phyloP scores from a whole-genome alignment of 495 filamentous ascomycete genomes.

The Bryoglossum gracile region DNA sequence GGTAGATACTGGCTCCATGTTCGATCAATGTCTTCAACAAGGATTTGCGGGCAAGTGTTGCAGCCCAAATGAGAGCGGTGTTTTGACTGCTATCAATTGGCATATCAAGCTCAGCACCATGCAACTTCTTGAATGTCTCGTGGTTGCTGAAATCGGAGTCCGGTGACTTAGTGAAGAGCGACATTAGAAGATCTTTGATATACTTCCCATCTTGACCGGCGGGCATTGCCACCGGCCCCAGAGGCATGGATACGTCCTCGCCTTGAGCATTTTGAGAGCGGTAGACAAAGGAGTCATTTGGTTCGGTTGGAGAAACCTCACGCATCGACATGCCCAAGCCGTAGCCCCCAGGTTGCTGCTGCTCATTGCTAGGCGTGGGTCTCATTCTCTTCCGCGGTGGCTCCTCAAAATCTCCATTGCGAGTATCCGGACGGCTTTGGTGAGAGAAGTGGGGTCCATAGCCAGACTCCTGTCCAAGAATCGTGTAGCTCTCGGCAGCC shows the following conservation, averaged over 20 bases:
- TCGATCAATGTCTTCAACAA: constrained; percentile 72
- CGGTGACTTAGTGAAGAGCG: constrained; percentile 72
- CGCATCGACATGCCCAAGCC: constrained; percentile 48
- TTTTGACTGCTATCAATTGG: constrained; percentile 82
- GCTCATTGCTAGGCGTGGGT: constrained; percentile 42
- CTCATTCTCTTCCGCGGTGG: constrained; percentile 80
- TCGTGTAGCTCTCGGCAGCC: constrained; percentile 56
- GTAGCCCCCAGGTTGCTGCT: constrained; percentile 24
- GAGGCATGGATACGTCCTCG: constrained; percentile 46
- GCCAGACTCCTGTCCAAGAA: constrained; percentile 47
- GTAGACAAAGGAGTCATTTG: constrained; percentile 77
- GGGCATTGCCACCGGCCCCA: constrained; percentile 64
- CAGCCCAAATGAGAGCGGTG: constrained; percentile 95
- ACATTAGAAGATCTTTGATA: constrained; percentile 76
- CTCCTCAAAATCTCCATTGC: constrained; percentile 26
- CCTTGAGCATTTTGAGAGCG: constrained; percentile 48
- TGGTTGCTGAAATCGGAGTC: constrained; percentile 55
- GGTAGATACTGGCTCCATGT: constrained; percentile 75
- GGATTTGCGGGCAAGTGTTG: constrained; percentile 78
- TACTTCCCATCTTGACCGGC: constrained; percentile 55
- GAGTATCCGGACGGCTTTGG: constrained; percentile 6
- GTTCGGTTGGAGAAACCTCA: constrained; percentile 70
- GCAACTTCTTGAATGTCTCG: constrained; percentile 59
- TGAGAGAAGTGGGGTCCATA: constrained; percentile 35
- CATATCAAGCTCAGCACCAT: constrained; percentile 77